Base-by-base conservation (phyloP, 495 filamentous ascomycete species). In the Niebla homalea region DNA sequence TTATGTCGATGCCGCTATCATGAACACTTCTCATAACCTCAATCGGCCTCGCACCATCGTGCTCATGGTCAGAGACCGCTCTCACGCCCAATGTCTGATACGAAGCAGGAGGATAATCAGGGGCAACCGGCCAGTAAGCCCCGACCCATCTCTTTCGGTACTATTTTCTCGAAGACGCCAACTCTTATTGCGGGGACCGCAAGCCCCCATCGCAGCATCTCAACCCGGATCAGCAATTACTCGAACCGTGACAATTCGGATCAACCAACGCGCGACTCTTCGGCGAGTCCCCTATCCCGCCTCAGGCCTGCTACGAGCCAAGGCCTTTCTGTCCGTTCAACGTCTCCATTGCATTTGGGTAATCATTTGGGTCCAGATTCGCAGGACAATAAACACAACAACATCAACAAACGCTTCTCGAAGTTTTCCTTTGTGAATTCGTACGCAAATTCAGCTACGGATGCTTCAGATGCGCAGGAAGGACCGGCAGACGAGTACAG, bases 371-470 rank as follows among this genome's bases (percentile, higher is more conserved):
- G 36, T 21, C 15, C 37, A 7, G 49, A 41, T 20, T 11, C 32
- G 18, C 37, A 36, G 11, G 44, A 38, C 40, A 16, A 22, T 22
- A 35, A 20, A 18, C n/a, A 49, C 10, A n/a, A 41, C 12, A 54
- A 54, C 16, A 43, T 25, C 4, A 41, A 48, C 23, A 48, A 48
- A 15, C 45, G 29, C 45, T 48, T 48, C 29, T 48, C 45, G 11
- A 36, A 48, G 21, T 48, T 48, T 35, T 48, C 48, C 40, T 23
- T 51, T 23, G 49, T 44, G 36, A 43, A 29, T 10, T 51, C 49
- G 10, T 40, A 55, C 22, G 23, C 25, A 2, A 32, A 21, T 4
- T 54, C 51, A 14, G 50, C 53, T 46, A 42, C 35, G 20, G 41
- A 47, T 18, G 49, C 32, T 11, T 39, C 35, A 4, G 19, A 43